phyloP scores from a whole-genome alignment of 441 rosid species.

The Populus hybrid region DNA sequence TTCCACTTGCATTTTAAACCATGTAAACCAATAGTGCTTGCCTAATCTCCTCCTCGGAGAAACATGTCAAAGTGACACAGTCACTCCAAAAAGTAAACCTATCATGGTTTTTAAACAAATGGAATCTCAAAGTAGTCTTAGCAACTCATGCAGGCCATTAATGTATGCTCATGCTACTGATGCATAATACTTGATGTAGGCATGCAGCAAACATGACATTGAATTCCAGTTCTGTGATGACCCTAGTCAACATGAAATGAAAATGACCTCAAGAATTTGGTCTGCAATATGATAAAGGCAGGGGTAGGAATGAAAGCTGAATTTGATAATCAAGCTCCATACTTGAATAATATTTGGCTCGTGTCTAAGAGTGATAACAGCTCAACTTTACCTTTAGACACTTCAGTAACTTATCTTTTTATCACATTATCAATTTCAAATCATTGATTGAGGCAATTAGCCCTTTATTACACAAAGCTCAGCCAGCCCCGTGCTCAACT shows the following conservation, averaged over 20 bases:
- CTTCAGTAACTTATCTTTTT: background rate
- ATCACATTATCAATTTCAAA: background rate
- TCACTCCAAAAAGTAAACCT: background rate
- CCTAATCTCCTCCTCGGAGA: background rate
- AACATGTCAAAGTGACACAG: background rate
- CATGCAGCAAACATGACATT: no score
- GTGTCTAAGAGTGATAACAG: background rate
- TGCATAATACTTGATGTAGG: no score
- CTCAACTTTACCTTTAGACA: background rate
- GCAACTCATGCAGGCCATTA: background rate
- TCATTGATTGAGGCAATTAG: background rate
- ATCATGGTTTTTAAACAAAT: background rate
- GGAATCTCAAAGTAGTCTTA: background rate
- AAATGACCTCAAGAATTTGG: background rate
- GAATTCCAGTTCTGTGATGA: no score
- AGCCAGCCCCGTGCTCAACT: background rate
- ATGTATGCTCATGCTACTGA: no score
- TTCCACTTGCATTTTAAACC: background rate
- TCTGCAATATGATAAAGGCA: background rate
- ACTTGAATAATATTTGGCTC: background rate
- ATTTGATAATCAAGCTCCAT: background rate
- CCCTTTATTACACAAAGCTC: background rate
- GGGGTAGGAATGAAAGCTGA: background rate
- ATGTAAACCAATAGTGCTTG: background rate
- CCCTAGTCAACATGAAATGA: no score